Evolutionary conservation across 352 stramenopile genomes (phyloP).

Genomic region (Phytophthora macrochlamydospora): DNA sequence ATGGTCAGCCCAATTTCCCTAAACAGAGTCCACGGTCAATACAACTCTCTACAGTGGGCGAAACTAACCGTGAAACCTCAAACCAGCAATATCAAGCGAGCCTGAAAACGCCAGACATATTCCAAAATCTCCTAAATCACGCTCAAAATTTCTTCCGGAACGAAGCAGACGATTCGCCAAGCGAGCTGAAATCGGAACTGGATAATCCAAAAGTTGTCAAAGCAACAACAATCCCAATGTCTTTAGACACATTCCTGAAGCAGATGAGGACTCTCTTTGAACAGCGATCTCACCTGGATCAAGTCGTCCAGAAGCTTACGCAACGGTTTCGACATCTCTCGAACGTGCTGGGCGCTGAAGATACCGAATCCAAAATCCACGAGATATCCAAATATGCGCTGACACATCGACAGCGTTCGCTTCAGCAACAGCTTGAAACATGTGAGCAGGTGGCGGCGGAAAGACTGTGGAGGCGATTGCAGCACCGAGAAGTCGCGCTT

Average conservation of each 20-base stretch:
- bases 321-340: conserved; percentile 29
- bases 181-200: not conserved
- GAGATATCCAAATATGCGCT: conserved; percentile 29
- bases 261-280: conserved; percentile 21
- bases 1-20: conserved; percentile 1
- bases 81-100: not conserved
- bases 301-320: conserved; percentile 17
- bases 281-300: conserved; percentile 12
- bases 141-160: conserved; percentile 3
- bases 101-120: conserved; percentile 5
- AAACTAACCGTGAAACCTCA: not conserved
- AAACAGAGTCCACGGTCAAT: not conserved
- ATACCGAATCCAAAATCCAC: conserved; percentile 2
- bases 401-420: conserved; percentile 28
- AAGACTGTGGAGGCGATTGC: conserved; percentile 41
- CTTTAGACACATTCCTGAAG: conserved; percentile 15
- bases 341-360: conserved; percentile 6
- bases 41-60: not conserved
- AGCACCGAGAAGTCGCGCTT: conserved; percentile 36
- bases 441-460: conserved; percentile 42
- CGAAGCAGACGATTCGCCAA: conserved; percentile 1
- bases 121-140: conserved; percentile 14
- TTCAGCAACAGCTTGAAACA: conserved; percentile 36
- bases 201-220: not conserved
- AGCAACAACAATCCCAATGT: conserved; percentile 5